Percentiles rank a stretch among this genome's conserved stretches.
These are phyloP conservation scores for Rhizophora apiculata DNA, from an alignment of 345 rosid species.

Conservation along the genomic window DNA sequence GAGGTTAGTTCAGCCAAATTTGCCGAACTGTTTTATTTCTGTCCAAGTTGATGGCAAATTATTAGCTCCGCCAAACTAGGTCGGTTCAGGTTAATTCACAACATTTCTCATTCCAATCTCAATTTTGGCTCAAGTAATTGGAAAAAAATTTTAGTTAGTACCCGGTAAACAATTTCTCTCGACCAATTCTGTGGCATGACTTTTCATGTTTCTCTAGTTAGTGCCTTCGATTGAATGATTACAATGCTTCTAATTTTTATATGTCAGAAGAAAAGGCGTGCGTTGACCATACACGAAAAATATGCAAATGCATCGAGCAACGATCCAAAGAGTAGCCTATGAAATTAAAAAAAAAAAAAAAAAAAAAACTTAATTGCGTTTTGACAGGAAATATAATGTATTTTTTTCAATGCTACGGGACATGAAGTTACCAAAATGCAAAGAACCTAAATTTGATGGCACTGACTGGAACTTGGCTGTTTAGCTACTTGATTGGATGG, in stretches of 20 bases:
- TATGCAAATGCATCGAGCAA: too few species aligned
- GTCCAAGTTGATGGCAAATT: background rate
- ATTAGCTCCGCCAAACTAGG: too few species aligned
- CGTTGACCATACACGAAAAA: slow-evolving; percentile 10
- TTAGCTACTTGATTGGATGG: background rate
- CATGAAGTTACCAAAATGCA: background rate
- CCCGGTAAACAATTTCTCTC: too few species aligned
- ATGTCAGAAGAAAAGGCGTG: slow-evolving; percentile 26
- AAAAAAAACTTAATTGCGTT: background rate
- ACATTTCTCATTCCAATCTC: background rate
- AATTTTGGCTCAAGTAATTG: too few species aligned
- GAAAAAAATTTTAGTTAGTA: background rate
- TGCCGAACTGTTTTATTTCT: background rate
- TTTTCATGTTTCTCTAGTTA: background rate
- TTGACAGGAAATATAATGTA: too few species aligned
- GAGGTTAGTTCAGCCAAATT: background rate
- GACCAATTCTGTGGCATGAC: too few species aligned
- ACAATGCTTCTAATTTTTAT: background rate
- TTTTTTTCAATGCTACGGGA: too few species aligned
- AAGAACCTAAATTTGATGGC: background rate
- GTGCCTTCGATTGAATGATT: slow-evolving; percentile 15
- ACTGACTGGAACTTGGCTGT: background rate
- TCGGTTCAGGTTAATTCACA: too few species aligned
- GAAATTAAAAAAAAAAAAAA: background rate
- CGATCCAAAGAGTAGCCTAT: background rate